phyloP scores from a whole-genome alignment of 768 basidiomycete genomes.

The Butyriboletus loyo region DNA sequence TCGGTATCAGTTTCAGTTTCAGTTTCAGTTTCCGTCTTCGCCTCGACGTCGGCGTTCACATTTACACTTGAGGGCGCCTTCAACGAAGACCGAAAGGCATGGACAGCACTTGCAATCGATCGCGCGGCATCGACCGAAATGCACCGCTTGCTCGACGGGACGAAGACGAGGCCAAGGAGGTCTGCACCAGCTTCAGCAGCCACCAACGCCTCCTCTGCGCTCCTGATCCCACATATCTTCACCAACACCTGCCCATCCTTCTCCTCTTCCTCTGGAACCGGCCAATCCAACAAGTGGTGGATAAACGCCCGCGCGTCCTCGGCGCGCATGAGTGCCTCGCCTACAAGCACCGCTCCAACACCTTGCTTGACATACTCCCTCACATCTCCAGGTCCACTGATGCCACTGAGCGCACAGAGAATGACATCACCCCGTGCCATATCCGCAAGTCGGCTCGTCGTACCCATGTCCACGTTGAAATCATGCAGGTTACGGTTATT shows the following conservation, averaged over 20 bases:
- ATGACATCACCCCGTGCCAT: slow-evolving; percentile 79
- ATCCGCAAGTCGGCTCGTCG: slow-evolving; percentile 84
- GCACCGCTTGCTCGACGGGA: slow-evolving; percentile 65
- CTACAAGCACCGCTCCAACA: slow-evolving; percentile 90
- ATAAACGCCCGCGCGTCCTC: slow-evolving; percentile 79
- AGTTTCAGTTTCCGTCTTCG: not conserved
- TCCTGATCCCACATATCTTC: slow-evolving; percentile 92
- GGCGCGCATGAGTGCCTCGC: slow-evolving; percentile 96
- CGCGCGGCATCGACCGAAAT: slow-evolving; percentile 63
- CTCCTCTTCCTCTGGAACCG: slow-evolving; percentile 48
- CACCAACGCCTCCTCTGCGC: slow-evolving; percentile 69
- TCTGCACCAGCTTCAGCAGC: slow-evolving; percentile 88
- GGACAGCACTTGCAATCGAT: slow-evolving; percentile 24
- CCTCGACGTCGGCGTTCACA: not conserved
- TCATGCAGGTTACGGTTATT: slow-evolving; percentile 98
- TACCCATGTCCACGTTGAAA: slow-evolving; percentile 96
- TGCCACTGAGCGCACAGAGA: slow-evolving; percentile 92
- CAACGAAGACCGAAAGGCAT: not conserved
- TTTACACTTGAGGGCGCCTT: not conserved
- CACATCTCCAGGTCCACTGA: slow-evolving; percentile 77
- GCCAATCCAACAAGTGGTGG: slow-evolving; percentile 64
- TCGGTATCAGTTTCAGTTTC: not conserved
- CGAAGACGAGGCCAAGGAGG: slow-evolving; percentile 89
- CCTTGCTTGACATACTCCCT: slow-evolving; percentile 77
- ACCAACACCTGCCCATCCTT: slow-evolving; percentile 58